phyloP scores from a whole-genome alignment of 176 grass and related monocot genomes.

The Oryza coarctata region DNA sequence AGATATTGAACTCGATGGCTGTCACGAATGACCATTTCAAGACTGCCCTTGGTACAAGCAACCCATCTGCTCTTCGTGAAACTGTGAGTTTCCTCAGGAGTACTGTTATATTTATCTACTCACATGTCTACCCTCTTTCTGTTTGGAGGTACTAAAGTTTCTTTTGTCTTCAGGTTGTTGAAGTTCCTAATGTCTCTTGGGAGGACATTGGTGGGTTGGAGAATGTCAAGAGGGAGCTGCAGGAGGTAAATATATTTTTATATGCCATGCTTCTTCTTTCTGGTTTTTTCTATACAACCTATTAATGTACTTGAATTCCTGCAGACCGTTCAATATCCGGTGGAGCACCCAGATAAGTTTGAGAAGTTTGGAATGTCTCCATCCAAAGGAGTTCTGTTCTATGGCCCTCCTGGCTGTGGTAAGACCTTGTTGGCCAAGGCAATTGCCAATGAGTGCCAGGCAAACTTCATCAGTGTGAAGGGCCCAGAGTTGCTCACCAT shows the following conservation, averaged over 20 bases:
- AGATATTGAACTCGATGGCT: conserved; percentile 89
- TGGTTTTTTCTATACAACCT: not conserved
- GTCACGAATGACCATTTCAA: conserved; percentile 96
- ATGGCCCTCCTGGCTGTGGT: conserved; percentile 84
- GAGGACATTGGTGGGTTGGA: conserved; percentile 68
- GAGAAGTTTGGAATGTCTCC: conserved; percentile 95
- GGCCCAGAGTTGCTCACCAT: conserved; percentile 80
- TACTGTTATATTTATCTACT: not conserved
- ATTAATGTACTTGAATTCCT: not conserved
- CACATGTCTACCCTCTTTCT: not conserved
- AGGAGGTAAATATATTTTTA: conserved; percentile 43
- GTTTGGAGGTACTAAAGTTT: not conserved
- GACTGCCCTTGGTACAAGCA: conserved; percentile 84
- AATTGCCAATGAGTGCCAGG: conserved; percentile 94
- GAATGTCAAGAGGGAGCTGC: conserved; percentile 60
- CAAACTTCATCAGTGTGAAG: conserved; percentile 89
- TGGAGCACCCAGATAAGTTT: conserved; percentile 88
- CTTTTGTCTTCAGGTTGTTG: conserved; percentile 49
- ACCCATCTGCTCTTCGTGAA: conserved; percentile 82
- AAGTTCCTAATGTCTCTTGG: conserved; percentile 68
- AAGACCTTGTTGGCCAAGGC: conserved; percentile 91
- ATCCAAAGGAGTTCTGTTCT: conserved; percentile 86
- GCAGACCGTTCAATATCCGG: conserved; percentile 82
- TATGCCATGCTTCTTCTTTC: not conserved
- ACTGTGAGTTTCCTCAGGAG: conserved; percentile 50